These are phyloP conservation scores for Trichoderma erinaceum DNA, from an alignment of 495 filamentous ascomycete genomes.

Conservation along the genomic window DNA sequence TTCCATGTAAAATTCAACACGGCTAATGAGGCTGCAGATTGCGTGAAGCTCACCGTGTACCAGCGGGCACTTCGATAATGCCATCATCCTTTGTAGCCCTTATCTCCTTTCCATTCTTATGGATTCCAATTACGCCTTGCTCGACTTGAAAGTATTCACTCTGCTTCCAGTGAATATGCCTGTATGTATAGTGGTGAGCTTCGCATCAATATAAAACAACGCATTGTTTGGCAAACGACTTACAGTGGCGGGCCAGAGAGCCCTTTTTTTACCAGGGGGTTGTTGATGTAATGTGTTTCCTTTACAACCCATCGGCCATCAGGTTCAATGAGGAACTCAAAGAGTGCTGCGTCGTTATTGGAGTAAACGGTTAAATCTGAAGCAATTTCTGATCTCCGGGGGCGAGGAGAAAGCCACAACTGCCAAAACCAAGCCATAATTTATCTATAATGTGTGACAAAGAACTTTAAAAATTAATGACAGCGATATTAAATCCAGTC, in stretches of 20 bases:
- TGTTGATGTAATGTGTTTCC: constrained; percentile 17
- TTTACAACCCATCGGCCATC: constrained; percentile 11
- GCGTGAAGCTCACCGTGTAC: constrained; percentile 16
- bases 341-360: constrained; percentile 11
- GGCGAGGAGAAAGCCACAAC: constrained; percentile 17
- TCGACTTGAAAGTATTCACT: constrained; percentile 28
- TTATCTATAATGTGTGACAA: neutral
- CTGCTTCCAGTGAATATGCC: constrained; percentile 21
- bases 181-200: neutral
- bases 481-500: too few species aligned
- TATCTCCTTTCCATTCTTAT: constrained; percentile 13
- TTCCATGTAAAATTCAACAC: too few species aligned
- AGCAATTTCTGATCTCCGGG: constrained; percentile 3
- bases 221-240: neutral
- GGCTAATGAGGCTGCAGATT: neutral
- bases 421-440: constrained; percentile 15
- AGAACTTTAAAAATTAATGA: neutral
- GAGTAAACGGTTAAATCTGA: constrained; percentile 1
- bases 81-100: constrained; percentile 20
- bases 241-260: constrained; percentile 14
- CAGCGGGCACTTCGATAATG: constrained; percentile 8
- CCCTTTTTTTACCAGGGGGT: constrained; percentile 7
- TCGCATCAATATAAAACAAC: neutral
- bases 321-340: constrained; percentile 13
- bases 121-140: constrained; percentile 13